Base-by-base conservation (phyloP, 768 basidiomycete genomes). In the Porphyrellus cyaneotinctus region DNA sequence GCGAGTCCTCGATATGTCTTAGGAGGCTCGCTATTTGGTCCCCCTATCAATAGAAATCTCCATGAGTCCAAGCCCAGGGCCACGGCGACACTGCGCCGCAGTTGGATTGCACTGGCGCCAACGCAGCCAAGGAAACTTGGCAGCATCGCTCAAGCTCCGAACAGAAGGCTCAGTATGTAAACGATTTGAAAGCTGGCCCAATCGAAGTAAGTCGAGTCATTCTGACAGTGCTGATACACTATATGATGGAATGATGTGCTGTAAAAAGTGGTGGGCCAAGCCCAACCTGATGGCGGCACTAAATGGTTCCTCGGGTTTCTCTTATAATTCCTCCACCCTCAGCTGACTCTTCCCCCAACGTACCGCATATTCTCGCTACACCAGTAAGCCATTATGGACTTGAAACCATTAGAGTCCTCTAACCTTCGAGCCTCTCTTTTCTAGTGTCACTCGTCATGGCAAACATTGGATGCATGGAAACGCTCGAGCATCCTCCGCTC, bases 201-300 rank as follows among this genome's bases (percentile, higher is more conserved):
- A 31, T 39, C 43, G 42, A 43, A 26, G 38, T 26, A 15, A 28
- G 41, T 45, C 47, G 49, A 50, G 50, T 53, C 62, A 32, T 39
- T 42, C 49, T 47, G 36, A 37, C 6, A 17, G 13, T 9, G 20
- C 31, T 26, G 32, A 39, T 47, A 15, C 44, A 47, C 14, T n/a
- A n/a, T 18, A 31, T 42, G 41, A 52, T 51, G 55, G 15, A 37
- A 37, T 53, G 38, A 20, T 39, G 17, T 41, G 44, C 32, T n/a
- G 26, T 38, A n/a, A n/a, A 43, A 35, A 33, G 44, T 35, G 35
- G 24, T 13, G 42, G 18, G 60, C 58, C 58, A 63, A 63, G 55
- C 54, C 52, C 20, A 41, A 14, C 43, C 33, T 20, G 4, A 2
- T 24, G 17, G 32, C 28, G 33, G n/a, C 18, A 31, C 41, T 9